A percentile compares a stretch with the other conserved stretches of the same genome.
phyloP scores from a whole-genome alignment of 192 early-diverging fungal species.

The Coemansia reversa region DNA sequence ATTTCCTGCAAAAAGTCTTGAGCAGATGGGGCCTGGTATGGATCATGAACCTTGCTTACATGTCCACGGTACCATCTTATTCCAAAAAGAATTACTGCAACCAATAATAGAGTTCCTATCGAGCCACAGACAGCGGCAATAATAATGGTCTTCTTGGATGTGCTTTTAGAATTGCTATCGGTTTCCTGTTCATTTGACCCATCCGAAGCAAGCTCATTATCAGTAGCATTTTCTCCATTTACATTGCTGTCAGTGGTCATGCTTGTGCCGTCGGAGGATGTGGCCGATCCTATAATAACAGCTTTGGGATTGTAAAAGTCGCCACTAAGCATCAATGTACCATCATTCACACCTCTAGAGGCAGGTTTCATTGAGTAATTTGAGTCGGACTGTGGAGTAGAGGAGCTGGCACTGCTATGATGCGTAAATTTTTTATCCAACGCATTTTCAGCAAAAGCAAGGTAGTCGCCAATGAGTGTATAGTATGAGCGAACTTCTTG shows the following conservation, averaged over 20 bases:
- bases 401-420: background rate
- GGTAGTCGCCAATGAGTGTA: constrained; percentile 15
- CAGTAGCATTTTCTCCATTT: too few relatives aligned
- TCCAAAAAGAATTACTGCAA: background rate
- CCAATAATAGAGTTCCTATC: background rate
- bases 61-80: background rate
- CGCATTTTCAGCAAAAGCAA: constrained; percentile 4
- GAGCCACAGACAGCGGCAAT: background rate
- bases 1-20: too few relatives aligned
- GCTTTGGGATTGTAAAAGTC: too few relatives aligned
- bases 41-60: background rate
- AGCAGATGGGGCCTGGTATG: background rate
- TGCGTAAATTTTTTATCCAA: background rate
- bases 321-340: background rate
- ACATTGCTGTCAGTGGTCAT: too few relatives aligned
- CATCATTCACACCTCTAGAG: too few relatives aligned
- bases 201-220: too few relatives aligned
- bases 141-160: background rate
- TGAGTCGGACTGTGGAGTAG: too few relatives aligned
- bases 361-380: background rate
- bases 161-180: too few relatives aligned
- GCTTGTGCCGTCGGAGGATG: too few relatives aligned
- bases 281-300: too few relatives aligned
- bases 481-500: constrained; percentile 15
- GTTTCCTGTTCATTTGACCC: too few relatives aligned